These are phyloP conservation scores for Triangularia verruculosa DNA, from an alignment of 2,329 filamentous ascomycete genomes.

Conservation along the genomic window DNA sequence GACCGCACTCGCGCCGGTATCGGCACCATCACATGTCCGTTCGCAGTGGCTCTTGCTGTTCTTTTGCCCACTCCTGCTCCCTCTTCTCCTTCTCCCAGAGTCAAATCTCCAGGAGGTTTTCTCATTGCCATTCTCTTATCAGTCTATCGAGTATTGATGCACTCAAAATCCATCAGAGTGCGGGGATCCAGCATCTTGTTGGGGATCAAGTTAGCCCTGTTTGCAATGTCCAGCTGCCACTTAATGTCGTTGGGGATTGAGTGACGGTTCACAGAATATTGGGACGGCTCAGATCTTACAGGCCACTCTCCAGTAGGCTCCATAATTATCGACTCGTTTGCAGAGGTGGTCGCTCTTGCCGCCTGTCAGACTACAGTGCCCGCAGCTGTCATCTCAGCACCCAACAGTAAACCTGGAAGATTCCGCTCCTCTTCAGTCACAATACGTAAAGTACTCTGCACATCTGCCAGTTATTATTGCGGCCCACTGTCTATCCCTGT, in stretches of 20 bases:
- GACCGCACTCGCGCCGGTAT: no score
- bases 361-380: not conserved
- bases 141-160: not conserved
- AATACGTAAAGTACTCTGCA: not conserved
- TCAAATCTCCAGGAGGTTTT: no score
- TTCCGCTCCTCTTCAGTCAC: not conserved
- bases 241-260: not conserved
- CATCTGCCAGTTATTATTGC: not conserved
- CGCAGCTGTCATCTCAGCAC: not conserved
- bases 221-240: not conserved
- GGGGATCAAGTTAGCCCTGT: not conserved
- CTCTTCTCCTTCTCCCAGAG: no score
- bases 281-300: not conserved
- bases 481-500: not conserved
- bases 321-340: not conserved
- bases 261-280: no score
- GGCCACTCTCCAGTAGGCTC: not conserved
- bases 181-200: not conserved
- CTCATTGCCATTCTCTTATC: no score
- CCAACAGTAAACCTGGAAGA: not conserved
- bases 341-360: not conserved
- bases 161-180: not conserved
- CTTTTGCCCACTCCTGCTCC: not conserved
- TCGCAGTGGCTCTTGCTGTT: not conserved
- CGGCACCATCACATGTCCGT: not conserved